Evolutionary conservation across 2,329 filamentous ascomycete genomes (phyloP), one percentile per base, ranked within the genome.

Genomic region (Bipolaris zeicola): DNA sequence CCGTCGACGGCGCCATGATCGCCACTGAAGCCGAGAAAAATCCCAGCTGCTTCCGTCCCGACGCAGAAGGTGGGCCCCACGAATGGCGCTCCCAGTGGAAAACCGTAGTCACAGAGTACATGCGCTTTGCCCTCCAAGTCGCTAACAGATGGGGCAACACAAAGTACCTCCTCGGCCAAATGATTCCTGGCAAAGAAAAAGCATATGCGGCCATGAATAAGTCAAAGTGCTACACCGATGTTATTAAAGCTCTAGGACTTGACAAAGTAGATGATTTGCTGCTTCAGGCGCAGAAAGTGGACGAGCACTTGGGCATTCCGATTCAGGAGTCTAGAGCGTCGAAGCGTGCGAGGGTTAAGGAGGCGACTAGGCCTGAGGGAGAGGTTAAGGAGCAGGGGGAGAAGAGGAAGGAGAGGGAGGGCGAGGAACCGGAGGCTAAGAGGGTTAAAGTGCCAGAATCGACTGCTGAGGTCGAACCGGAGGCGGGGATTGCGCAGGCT

Each of bases 1-100:
- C 88, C n/a, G 90, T 90, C 5, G 93, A 98, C 70, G 94, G 93
- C 5, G 95, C 91, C 58, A 99, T 99, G 95, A 98, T 99, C 68
- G 95, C 95, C 8, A 95, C 92, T 3, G 85, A 91, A 3, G 95
- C 95, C 1, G 95, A 99, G 80, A 86, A 88, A 62, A 99, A 99
- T 72, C 86, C 92, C 3, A 96, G 91, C 63, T 93, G 90, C 69
- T 99, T 99, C 80, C 85, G 90, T 37, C 75, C 83, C 1, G 78
- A 84, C 36, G 84, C 82, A 1, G 85, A 91, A 38, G 92, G 92
- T 10, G 92, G 91, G 1, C 71, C 72, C 3, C 68, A 72, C 41
- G 72, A 73, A 46, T 75, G 73, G 71, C 67, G 88, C 33, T 83
- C 86, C 0, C 80, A 84, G 1, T 98, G 94, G 94, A 79, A 82